Evolutionary conservation across 768 basidiomycete species (phyloP).

Genomic region (Infundibulicybe gibba): DNA sequence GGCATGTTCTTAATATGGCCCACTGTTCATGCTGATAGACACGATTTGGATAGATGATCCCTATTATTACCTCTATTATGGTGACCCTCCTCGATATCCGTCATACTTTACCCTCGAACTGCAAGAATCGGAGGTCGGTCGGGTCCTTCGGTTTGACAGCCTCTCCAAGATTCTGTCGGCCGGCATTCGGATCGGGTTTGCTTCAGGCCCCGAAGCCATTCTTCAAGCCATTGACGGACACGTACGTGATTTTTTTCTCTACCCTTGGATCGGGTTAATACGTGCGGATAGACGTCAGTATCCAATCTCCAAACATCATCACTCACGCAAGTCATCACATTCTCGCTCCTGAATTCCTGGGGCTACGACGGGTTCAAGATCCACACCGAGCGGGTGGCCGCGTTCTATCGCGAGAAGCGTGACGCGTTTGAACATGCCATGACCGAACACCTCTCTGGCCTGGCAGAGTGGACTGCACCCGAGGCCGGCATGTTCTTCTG

Average conservation of each 20-base stretch:
- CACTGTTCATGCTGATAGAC: not conserved
- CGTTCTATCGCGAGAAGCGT: conserved; percentile 64
- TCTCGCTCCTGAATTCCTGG: conserved; percentile 59
- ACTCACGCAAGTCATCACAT: conserved; percentile 56
- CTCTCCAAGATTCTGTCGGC: conserved; percentile 76
- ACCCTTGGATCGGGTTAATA: not conserved
- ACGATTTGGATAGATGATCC: conserved; percentile 59
- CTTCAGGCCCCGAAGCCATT: conserved; percentile 63
- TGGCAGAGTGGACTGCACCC: conserved; percentile 68
- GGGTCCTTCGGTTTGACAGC: conserved; percentile 83
- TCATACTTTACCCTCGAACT: conserved; percentile 80
- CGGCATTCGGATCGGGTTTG: conserved; percentile 76
- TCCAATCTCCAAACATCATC: conserved; percentile 61
- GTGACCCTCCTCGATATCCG: conserved; percentile 51
- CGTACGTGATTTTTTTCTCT: conserved; percentile 31
- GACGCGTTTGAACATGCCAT: conserved; percentile 73
- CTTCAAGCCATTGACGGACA: conserved; percentile 64
- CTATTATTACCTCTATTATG: conserved; percentile 74
- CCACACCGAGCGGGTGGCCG: conserved; percentile 62
- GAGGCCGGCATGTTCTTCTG: conserved; percentile 90
- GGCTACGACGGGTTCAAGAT: conserved; percentile 64
- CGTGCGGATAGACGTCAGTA: conserved; percentile 43
- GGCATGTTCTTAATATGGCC: conserved; percentile 33
- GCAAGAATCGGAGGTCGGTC: conserved; percentile 57
- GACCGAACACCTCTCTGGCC: conserved; percentile 61